Conservation (phyloP, 2,329 filamentous ascomycete genomes). For the Cladosporium velox region DNA sequence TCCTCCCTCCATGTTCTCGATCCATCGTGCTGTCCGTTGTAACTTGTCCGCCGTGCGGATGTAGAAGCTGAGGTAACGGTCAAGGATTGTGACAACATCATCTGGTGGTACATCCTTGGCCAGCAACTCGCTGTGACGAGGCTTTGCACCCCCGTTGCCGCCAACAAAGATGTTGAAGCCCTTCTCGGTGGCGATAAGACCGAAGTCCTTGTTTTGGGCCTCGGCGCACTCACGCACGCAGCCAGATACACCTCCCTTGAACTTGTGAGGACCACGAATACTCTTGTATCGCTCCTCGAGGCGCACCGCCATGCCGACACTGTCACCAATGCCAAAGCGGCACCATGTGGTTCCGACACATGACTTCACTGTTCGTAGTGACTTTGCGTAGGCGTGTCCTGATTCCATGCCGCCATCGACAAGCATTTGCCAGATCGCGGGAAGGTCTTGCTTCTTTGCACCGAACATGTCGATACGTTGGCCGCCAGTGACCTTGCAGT, state of each 20-base stretch:
- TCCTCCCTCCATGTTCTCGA: constrained; percentile 80
- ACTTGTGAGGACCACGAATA: constrained; percentile 82
- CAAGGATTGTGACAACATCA: constrained; percentile 79
- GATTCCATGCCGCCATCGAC: constrained; percentile 80
- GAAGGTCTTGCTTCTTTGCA: constrained; percentile 81
- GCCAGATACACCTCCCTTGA: constrained; percentile 82
- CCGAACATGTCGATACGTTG: constrained; percentile 94
- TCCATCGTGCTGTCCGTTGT: constrained; percentile 84
- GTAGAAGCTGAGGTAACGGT: constrained; percentile 90
- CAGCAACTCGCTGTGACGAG: constrained; percentile 76
- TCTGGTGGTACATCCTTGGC: constrained; percentile 83
- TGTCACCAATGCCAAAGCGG: constrained; percentile 83
- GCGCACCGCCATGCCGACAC: constrained; percentile 85
- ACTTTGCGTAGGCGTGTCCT: constrained; percentile 88
- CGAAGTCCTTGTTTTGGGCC: constrained; percentile 91
- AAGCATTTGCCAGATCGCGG: constrained; percentile 77
- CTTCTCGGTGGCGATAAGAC: constrained; percentile 87
- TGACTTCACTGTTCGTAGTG: constrained; percentile 83
- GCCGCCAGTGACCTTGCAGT: constrained; percentile 89
- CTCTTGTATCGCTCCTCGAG: constrained; percentile 91
- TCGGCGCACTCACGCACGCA: constrained; percentile 93
- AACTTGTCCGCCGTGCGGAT: constrained; percentile 89
- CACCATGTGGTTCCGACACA: constrained; percentile 94
- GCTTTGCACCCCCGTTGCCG: constrained; percentile 86
- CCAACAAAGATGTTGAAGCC: constrained; percentile 92